phyloP scores from a whole-genome alignment of 257 asterid species.

The Dorcoceras hygrometricum region DNA sequence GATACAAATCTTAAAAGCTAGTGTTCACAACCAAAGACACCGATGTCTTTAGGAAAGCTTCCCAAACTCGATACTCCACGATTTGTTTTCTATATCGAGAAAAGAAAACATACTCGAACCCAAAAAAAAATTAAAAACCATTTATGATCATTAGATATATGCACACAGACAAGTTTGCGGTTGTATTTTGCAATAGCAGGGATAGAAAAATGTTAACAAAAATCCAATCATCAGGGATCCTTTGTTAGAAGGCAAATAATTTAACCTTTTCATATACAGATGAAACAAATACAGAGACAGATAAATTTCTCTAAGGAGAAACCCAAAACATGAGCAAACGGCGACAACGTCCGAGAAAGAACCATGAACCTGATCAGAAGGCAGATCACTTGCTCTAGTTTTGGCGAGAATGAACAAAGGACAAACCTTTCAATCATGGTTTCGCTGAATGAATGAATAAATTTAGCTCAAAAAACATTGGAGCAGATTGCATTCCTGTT shows the following conservation, averaged over 20 bases:
- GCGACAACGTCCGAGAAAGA: slow-evolving; percentile 8
- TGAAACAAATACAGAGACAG: slow-evolving; percentile 22
- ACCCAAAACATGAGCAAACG: slow-evolving; percentile 18
- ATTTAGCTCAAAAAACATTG: slow-evolving; percentile 24
- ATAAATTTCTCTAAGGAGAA: slow-evolving; percentile 21
- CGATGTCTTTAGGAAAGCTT: too few relatives aligned
- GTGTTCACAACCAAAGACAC: too few relatives aligned
- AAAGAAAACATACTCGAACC: too few relatives aligned
- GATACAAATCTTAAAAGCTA: too few relatives aligned
- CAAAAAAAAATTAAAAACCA: too few relatives aligned
- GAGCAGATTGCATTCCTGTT: slow-evolving; percentile 29
- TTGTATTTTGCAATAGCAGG: slow-evolving; percentile 13
- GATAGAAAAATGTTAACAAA: slow-evolving; percentile 33
- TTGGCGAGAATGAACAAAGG: slow-evolving; percentile 21
- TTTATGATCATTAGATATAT: too few relatives aligned
- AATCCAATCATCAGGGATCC: slow-evolving; percentile 26
- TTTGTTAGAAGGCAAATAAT: slow-evolving; percentile 18
- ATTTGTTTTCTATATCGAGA: too few relatives aligned
- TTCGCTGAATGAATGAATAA: slow-evolving; percentile 55
- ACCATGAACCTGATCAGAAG: slow-evolving; percentile 26
- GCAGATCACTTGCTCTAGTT: slow-evolving; percentile 26
- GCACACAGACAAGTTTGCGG: neutral
- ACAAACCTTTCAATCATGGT: slow-evolving; percentile 27
- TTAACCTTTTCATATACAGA: slow-evolving; percentile 41
- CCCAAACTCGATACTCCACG: too few relatives aligned